Evolutionary conservation across 805 yeast genomes (phyloP).

Genomic region (Lachancea waltii): DNA sequence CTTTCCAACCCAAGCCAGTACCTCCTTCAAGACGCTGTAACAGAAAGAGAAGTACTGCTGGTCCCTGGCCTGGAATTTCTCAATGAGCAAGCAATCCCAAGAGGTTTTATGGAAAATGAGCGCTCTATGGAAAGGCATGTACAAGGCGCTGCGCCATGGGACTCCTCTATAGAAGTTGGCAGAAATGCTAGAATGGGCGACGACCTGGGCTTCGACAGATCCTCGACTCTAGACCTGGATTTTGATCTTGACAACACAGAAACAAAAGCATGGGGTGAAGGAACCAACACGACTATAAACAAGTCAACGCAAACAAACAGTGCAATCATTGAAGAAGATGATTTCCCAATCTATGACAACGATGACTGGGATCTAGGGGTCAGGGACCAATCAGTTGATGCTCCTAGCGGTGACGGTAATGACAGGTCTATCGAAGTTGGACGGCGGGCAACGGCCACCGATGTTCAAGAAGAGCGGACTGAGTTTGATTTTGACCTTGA

Average conservation of each 20-base stretch:
- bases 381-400: conserved; percentile 12
- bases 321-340: conserved; percentile 7
- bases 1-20: conserved; percentile 53
- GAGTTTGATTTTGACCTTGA: conserved; percentile 53
- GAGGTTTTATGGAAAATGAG: conserved; percentile 14
- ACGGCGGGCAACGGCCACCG: conserved; percentile 39
- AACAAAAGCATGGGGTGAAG: conserved; percentile 23
- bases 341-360: conserved; percentile 20
- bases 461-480: conserved; percentile 22
- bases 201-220: conserved; percentile 14
- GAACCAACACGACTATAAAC: conserved; percentile 14
- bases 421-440: conserved; percentile 66
- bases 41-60: conserved; percentile 65
- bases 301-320: conserved; percentile 3
- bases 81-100: conserved; percentile 14
- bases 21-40: conserved; percentile 68
- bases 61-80: conserved; percentile 49
- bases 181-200: conserved; percentile 24
- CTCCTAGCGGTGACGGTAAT: conserved; percentile 22
- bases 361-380: conserved; percentile 29
- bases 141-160: conserved; percentile 31
- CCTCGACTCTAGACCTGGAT: conserved; percentile 27
- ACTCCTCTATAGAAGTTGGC: conserved; percentile 29
- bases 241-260: conserved; percentile 29
- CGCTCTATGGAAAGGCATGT: conserved; percentile 25